phyloP scores from a whole-genome alignment of 192 early-diverging fungal species.

The Backusella australiensis region DNA sequence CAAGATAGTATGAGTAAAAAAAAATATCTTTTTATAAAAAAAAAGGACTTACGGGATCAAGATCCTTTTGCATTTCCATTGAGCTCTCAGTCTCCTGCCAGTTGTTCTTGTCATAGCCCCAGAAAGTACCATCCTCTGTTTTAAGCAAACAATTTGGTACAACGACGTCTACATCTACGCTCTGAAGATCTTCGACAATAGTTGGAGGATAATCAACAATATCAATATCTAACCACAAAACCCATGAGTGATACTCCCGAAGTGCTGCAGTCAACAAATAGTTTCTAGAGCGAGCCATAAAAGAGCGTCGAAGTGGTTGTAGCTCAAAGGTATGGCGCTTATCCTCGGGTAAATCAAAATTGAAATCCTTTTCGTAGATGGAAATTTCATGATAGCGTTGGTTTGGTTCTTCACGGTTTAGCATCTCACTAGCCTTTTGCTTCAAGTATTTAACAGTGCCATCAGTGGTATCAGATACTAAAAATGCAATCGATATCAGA shows the following conservation, averaged over 20 bases:
- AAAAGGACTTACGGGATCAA: slow-evolving; percentile 22
- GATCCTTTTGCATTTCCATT: slow-evolving; percentile 38
- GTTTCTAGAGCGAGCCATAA: slow-evolving; percentile 60
- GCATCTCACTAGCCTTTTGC: slow-evolving; percentile 23
- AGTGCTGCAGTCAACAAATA: slow-evolving; percentile 53
- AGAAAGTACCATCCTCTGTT: slow-evolving; percentile 27
- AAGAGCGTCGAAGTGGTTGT: slow-evolving; percentile 48
- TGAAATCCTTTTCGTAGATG: slow-evolving; percentile 57
- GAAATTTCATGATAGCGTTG: slow-evolving; percentile 47
- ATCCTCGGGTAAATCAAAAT: slow-evolving; percentile 46
- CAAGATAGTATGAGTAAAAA: slow-evolving; percentile 6
- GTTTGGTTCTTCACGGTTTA: slow-evolving; percentile 17
- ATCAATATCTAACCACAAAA: slow-evolving; percentile 62
- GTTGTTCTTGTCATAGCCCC: slow-evolving; percentile 58
- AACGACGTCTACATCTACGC: slow-evolving; percentile 54
- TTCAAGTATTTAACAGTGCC: slow-evolving; percentile 44
- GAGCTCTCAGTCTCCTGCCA: slow-evolving; percentile 55
- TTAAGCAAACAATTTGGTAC: slow-evolving; percentile 55
- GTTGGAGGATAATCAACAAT: slow-evolving; percentile 52
- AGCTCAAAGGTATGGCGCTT: slow-evolving; percentile 54
- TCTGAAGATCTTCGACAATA: slow-evolving; percentile 53
- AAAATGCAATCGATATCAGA: slow-evolving; percentile 50
- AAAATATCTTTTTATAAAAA: neutral
- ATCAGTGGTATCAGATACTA: slow-evolving; percentile 60
- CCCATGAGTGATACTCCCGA: slow-evolving; percentile 50